Evolutionary conservation across 1,284 basidiomycete genomes (phyloP).

Genomic region (Pulveroboletus sp.): DNA sequence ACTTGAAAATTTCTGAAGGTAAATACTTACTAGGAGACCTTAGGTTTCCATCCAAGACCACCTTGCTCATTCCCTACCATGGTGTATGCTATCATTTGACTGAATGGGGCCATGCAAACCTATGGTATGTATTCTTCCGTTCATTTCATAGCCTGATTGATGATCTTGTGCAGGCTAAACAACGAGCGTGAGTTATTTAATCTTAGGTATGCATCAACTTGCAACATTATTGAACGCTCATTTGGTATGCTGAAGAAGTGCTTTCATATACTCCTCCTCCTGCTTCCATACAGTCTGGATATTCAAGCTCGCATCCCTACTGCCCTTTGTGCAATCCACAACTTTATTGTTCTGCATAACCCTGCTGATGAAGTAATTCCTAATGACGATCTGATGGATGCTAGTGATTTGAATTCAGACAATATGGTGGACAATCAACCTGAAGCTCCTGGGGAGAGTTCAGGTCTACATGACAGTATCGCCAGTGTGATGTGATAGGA

Average conservation of each 20-base stretch:
- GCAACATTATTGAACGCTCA: background rate
- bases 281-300: background rate
- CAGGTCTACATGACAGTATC: background rate
- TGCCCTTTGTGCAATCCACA: background rate
- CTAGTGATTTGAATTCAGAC: background rate
- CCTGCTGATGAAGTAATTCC: too few species aligned
- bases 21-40: background rate
- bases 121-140: background rate
- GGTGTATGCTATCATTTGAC: background rate
- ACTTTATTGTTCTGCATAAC: too few species aligned
- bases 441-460: too few species aligned
- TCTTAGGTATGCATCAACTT: background rate
- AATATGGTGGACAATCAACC: too few species aligned
- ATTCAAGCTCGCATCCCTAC: background rate
- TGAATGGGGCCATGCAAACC: background rate
- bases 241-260: background rate
- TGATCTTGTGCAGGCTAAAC: background rate
- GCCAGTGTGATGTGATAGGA: background rate
- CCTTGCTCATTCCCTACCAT: background rate
- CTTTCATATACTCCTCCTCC: background rate
- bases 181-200: background rate
- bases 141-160: background rate
- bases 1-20: background rate
- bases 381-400: too few species aligned
- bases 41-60: background rate